These are phyloP conservation scores for Geopyxis carbonaria DNA, from an alignment of 495 filamentous ascomycete species.

Conservation along the genomic window DNA sequence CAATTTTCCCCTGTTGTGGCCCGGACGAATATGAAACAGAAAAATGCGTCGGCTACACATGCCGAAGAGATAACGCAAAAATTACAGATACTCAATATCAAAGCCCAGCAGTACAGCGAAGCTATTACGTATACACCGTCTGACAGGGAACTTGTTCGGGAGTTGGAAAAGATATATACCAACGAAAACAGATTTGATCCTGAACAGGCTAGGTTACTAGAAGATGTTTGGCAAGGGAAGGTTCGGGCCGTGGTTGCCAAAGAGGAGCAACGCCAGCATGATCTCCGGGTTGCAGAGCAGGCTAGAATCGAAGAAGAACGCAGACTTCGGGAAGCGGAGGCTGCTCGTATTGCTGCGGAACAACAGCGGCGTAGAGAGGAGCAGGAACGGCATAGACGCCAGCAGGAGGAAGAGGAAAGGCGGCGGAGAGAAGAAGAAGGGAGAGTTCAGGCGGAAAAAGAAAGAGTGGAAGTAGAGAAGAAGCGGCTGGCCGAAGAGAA, in stretches of 20 bases:
- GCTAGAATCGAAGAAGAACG: constrained; percentile 13
- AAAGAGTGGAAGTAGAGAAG: neutral
- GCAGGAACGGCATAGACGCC: no score
- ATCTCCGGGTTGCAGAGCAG: constrained; percentile 3
- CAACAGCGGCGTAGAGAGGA: neutral
- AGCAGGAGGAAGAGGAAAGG: constrained; percentile 14
- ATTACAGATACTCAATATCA: constrained; percentile 9
- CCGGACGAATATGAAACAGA: neutral
- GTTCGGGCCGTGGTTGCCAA: constrained; percentile 13
- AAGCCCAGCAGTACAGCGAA: constrained; percentile 22
- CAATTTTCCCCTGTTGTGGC: no score
- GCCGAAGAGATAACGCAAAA: constrained; percentile 1
- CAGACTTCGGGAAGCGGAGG: constrained; percentile 12
- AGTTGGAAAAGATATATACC: constrained; percentile 18
- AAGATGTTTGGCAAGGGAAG: constrained; percentile 18
- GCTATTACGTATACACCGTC: constrained; percentile 14
- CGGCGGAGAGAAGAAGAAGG: constrained; percentile 19
- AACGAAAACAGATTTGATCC: constrained; percentile 21
- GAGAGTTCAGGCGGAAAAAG: constrained; percentile 11
- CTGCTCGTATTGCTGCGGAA: constrained; percentile 15
- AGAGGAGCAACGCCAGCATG: constrained; percentile 4
- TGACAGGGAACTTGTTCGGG: constrained; percentile 11
- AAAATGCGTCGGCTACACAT: neutral
- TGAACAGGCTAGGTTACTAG: constrained; percentile 16
- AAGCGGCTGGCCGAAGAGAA: constrained; percentile 14